phyloP scores from a whole-genome alignment of 108 stramenopile species.

The Skeletonema menzelii region DNA sequence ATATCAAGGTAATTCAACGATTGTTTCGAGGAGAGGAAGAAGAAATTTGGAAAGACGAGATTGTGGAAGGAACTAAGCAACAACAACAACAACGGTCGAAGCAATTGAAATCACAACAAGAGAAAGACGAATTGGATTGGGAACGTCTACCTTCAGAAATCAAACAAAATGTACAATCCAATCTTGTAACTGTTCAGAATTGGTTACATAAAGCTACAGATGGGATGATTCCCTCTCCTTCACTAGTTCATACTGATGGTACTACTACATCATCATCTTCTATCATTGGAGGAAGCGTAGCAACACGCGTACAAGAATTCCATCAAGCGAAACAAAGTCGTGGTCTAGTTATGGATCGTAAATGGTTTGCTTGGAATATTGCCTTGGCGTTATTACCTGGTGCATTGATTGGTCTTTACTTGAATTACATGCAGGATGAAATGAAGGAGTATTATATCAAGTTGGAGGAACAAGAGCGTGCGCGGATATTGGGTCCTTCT shows the following conservation, averaged over 20 bases:
- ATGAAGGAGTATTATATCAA: slow-evolving; percentile 31
- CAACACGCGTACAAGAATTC: slow-evolving; percentile 26
- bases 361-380: slow-evolving; percentile 40
- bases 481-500: slow-evolving; percentile 27
- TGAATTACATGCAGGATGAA: slow-evolving; percentile 33
- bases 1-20: slow-evolving; percentile 24
- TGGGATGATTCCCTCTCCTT: slow-evolving; percentile 31
- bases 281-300: slow-evolving; percentile 3
- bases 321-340: slow-evolving; percentile 14
- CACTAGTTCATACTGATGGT: background rate
- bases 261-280: no score
- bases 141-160: slow-evolving; percentile 30
- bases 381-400: slow-evolving; percentile 30
- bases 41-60: slow-evolving; percentile 26
- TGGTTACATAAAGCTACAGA: slow-evolving; percentile 28
- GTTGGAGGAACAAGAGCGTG: slow-evolving; percentile 22
- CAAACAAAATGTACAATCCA: slow-evolving; percentile 18
- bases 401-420: slow-evolving; percentile 12
- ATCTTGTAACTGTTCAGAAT: slow-evolving; percentile 19
- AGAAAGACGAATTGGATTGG: slow-evolving; percentile 14
- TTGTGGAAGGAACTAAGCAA: background rate
- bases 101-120: background rate
- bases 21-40: slow-evolving; percentile 28
- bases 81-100: slow-evolving; percentile 1
- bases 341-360: slow-evolving; percentile 29